phyloP scores from a whole-genome alignment of 768 basidiomycete genomes.

The Fomitopsis serialis region DNA sequence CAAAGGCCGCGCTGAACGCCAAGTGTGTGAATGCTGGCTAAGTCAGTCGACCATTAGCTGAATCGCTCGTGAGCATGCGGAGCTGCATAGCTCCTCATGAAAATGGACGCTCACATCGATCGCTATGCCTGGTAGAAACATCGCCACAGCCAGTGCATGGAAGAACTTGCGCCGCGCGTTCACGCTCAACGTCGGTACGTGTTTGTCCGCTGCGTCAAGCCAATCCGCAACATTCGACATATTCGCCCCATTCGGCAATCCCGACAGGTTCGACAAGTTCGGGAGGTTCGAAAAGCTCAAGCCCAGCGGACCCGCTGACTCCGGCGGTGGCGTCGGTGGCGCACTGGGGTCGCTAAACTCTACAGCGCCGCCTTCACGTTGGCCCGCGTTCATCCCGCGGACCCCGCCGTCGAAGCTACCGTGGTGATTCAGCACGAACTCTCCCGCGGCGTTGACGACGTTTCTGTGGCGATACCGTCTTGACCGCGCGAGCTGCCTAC shows the following conservation, averaged over 20 bases:
- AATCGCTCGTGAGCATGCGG: neutral
- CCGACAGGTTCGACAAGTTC: slow-evolving; percentile 47
- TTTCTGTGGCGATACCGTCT: slow-evolving; percentile 58
- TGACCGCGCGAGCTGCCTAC: slow-evolving; percentile 77
- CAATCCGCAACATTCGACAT: slow-evolving; percentile 59
- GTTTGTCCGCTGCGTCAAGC: slow-evolving; percentile 84
- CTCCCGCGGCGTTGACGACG: slow-evolving; percentile 25
- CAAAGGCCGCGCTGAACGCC: slow-evolving; percentile 91
- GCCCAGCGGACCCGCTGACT: slow-evolving; percentile 25
- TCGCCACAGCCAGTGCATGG: slow-evolving; percentile 90
- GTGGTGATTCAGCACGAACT: neutral
- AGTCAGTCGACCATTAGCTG: neutral
- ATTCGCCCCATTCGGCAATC: slow-evolving; percentile 37
- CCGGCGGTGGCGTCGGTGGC: slow-evolving; percentile 12
- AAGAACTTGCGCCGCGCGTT: slow-evolving; percentile 97
- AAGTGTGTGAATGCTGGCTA: slow-evolving; percentile 96
- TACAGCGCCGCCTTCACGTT: neutral
- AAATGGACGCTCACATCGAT: slow-evolving; percentile 59
- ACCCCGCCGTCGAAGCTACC: neutral
- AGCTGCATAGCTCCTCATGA: neutral
- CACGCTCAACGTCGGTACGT: slow-evolving; percentile 81
- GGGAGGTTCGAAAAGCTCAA: slow-evolving; percentile 20
- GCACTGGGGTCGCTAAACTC: slow-evolving; percentile 24
- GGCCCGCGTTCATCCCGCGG: neutral
- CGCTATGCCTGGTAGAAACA: slow-evolving; percentile 94